Percentiles rank a stretch among this genome's conserved stretches.
phyloP scores from a whole-genome alignment of 2,329 filamentous ascomycete species.

The Immersiporthe knoxdaviesiana region DNA sequence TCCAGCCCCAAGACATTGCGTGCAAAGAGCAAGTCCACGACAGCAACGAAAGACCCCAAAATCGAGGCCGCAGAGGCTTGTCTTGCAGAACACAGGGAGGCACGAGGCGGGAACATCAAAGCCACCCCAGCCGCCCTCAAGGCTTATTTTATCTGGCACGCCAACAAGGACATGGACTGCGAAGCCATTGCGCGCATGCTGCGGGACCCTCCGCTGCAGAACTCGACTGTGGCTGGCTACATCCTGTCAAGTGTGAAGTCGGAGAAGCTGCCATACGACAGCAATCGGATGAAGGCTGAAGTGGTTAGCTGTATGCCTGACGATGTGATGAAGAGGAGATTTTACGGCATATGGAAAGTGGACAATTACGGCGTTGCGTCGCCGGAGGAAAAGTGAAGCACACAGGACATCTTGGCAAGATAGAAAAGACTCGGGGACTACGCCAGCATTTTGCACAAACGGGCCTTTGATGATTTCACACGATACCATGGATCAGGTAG shows the following conservation, averaged over 20 bases:
- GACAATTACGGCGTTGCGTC: constrained; percentile 22
- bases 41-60: constrained; percentile 42
- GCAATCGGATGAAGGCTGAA: constrained; percentile 48
- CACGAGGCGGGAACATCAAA: constrained; percentile 32
- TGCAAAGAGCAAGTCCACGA: constrained; percentile 14
- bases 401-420: background rate
- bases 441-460: background rate
- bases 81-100: constrained; percentile 42
- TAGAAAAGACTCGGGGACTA: background rate
- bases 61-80: constrained; percentile 48
- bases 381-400: background rate
- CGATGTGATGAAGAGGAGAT: constrained; percentile 33
- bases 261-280: constrained; percentile 56
- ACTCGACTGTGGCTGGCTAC: constrained; percentile 59
- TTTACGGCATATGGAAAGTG: constrained; percentile 36
- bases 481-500: constrained; percentile 19
- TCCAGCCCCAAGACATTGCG: constrained; percentile 14
- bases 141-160: constrained; percentile 68
- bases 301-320: constrained; percentile 44
- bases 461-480: constrained; percentile 9
- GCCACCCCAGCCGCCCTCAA: constrained; percentile 48
- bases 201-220: constrained; percentile 62
- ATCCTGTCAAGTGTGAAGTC: constrained; percentile 58
- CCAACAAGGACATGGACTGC: constrained; percentile 52
- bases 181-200: constrained; percentile 56